These are phyloP conservation scores for Solanum corneliomulleri DNA, from an alignment of 257 asterid species.

Conservation along the genomic window DNA sequence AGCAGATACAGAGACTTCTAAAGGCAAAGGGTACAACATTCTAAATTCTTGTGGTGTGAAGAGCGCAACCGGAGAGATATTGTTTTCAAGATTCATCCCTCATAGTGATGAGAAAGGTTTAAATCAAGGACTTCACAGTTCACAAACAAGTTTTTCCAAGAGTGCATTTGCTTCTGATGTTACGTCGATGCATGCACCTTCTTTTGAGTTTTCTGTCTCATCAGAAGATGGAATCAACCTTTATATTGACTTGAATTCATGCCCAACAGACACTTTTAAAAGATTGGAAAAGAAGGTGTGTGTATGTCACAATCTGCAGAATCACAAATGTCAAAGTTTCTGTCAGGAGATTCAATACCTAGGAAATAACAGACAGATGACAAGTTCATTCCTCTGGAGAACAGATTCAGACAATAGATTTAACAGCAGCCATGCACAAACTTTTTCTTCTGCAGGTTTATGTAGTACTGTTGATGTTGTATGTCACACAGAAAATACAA, in stretches of 20 bases:
- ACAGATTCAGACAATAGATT: not conserved
- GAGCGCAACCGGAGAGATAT: not conserved
- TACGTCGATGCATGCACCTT: not conserved
- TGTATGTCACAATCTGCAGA: constrained; percentile 1
- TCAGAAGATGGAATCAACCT: constrained; percentile 23
- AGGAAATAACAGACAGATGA: not conserved
- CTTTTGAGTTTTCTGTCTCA: constrained; percentile 16
- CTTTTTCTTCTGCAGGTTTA: not conserved
- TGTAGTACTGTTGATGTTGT: not conserved
- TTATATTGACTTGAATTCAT: constrained; percentile 18
- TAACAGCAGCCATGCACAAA: not conserved
- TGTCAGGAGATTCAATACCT: constrained; percentile 17
- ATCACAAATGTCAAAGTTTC: constrained; percentile 12
- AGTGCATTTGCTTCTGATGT: constrained; percentile 1
- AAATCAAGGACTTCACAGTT: not conserved
- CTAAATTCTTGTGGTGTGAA: not conserved
- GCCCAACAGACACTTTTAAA: constrained; percentile 6
- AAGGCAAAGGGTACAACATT: not conserved
- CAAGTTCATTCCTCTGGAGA: not conserved
- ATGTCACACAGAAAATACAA: not conserved
- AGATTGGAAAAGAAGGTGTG: constrained; percentile 8
- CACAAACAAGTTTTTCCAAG: not conserved
- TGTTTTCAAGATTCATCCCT: not conserved
- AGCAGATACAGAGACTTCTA: not conserved
- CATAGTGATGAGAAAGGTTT: not conserved